These are phyloP conservation scores for Inga laurina DNA, from an alignment of 306 rosid genomes.

Conservation along the genomic window DNA sequence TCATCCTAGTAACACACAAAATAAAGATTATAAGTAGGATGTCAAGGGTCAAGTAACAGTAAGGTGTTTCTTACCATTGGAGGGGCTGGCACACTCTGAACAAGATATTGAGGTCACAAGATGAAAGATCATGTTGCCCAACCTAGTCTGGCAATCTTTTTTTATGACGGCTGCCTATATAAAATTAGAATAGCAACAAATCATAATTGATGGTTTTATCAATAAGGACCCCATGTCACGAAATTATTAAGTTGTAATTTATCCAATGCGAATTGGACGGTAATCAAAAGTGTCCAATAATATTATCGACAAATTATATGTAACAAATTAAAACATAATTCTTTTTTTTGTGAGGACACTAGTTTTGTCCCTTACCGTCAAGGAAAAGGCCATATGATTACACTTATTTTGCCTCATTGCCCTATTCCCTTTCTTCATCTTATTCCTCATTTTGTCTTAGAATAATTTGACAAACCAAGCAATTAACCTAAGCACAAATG, in stretches of 20 bases:
- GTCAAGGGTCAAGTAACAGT: no score
- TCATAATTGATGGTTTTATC: neutral
- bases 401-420: slow-evolving; percentile 27
- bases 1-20: no score
- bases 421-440: neutral
- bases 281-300: neutral
- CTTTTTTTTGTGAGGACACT: slow-evolving; percentile 6
- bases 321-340: neutral
- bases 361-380: slow-evolving; percentile 43
- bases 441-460: neutral
- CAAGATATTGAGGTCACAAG: no score
- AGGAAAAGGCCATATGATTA: slow-evolving; percentile 34
- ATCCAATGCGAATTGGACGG: neutral
- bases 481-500: no score
- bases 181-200: no score
- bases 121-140: no score
- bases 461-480: no score
- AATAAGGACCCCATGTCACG: neutral
- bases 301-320: slow-evolving; percentile 37
- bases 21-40: no score
- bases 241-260: neutral
- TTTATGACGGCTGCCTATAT: no score
- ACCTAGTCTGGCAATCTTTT: no score
- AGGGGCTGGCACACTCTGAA: no score
- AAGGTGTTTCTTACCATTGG: no score